These are phyloP conservation scores for Botrytis fabae DNA, from an alignment of 2,329 filamentous ascomycete genomes.

Conservation along the genomic window DNA sequence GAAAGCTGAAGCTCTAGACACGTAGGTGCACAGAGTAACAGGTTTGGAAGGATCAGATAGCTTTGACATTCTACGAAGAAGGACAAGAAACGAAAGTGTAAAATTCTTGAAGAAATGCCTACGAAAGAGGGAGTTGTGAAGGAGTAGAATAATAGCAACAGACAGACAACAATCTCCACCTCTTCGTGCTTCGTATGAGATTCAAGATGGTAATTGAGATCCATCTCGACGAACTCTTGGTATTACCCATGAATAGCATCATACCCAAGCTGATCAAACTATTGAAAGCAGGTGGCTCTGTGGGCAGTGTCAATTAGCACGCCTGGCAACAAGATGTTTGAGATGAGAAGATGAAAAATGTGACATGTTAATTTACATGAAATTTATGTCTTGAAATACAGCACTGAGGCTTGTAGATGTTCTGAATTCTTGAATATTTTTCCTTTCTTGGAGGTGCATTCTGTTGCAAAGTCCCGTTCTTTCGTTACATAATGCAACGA, in stretches of 20 bases:
- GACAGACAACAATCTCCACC: background rate
- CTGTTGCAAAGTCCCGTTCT: background rate
- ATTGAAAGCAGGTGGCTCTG: constrained; percentile 15
- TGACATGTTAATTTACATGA: background rate
- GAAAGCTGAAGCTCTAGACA: constrained; percentile 20
- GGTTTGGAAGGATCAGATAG: background rate
- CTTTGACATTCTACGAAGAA: background rate
- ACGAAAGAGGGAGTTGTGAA: background rate
- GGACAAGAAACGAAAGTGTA: background rate
- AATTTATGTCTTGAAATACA: background rate
- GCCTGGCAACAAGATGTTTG: background rate
- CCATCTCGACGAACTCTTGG: background rate
- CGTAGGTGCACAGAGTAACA: background rate
- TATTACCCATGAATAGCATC: background rate
- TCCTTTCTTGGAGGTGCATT: background rate
- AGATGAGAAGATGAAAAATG: background rate
- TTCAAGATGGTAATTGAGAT: background rate
- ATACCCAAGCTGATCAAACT: constrained; percentile 11
- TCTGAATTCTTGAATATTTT: background rate
- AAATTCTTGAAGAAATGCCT: background rate
- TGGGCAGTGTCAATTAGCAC: background rate
- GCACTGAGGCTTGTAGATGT: background rate
- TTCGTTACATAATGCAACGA: background rate
- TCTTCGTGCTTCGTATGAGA: background rate
- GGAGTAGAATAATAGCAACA: background rate